phyloP scores from a whole-genome alignment of 2,329 filamentous ascomycete genomes.

The Colletotrichum eremochloae region DNA sequence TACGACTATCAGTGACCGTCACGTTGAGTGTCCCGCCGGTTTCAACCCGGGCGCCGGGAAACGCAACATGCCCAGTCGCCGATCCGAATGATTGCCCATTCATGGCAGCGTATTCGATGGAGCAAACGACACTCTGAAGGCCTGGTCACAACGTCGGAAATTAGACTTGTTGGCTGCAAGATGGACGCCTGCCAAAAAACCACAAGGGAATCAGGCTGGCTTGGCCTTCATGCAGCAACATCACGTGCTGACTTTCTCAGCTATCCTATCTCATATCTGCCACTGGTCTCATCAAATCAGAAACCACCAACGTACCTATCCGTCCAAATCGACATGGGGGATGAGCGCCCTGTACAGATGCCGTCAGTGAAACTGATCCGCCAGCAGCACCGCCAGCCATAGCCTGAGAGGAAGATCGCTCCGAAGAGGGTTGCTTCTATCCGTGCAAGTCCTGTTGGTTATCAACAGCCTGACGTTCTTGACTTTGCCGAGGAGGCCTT shows the following conservation, averaged over 20 bases:
- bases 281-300: not conserved
- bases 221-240: not conserved
- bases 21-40: slow-evolving; percentile 10
- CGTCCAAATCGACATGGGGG: not conserved
- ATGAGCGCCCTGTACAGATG: not conserved
- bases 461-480: no score
- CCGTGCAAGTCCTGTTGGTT: no score
- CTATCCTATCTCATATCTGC: not conserved
- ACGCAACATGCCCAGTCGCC: not conserved
- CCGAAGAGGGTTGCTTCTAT: no score
- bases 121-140: not conserved
- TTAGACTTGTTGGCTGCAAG: not conserved
- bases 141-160: not conserved
- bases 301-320: not conserved
- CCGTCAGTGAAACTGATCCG: not conserved
- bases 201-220: not conserved
- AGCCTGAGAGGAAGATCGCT: no score
- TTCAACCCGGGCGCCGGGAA: slow-evolving; percentile 9
- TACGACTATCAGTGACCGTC: not conserved
- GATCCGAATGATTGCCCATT: not conserved
- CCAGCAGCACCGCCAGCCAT: no score
- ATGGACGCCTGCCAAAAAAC: not conserved
- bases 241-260: not conserved
- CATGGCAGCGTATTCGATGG: not conserved
- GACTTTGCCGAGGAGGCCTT: no score